Percentiles rank a stretch among this genome's conserved stretches.
Conservation (phyloP, 164 flowering plant genomes). For the Stephania cephalantha region DNA sequence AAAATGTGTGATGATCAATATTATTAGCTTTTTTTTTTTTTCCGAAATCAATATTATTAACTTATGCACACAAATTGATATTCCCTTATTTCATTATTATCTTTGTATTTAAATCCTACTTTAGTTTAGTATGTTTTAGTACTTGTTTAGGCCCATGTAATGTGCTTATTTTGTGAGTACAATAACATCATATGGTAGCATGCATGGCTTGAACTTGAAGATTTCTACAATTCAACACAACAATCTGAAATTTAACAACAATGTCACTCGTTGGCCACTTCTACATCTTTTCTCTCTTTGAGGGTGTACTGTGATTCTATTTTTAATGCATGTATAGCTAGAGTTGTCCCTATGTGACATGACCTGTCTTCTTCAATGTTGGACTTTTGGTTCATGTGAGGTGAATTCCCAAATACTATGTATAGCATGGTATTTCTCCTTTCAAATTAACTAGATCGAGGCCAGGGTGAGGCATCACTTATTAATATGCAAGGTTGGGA, state of each 20-base stretch:
- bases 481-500: too few species aligned
- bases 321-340: not conserved
- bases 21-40: too few species aligned
- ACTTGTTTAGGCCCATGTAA: not conserved
- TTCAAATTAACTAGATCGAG: too few species aligned
- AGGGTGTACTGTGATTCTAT: not conserved
- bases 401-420: not conserved
- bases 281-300: not conserved
- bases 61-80: too few species aligned
- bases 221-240: not conserved
- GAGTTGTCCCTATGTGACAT: not conserved
- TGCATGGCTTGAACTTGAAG: not conserved
- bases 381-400: not conserved
- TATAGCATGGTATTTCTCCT: too few species aligned
- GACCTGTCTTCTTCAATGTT: not conserved
- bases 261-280: not conserved
- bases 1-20: too few species aligned
- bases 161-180: not conserved
- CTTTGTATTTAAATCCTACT: not conserved
- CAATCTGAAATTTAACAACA: not conserved
- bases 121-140: not conserved
- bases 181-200: too few species aligned
- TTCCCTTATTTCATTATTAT: not conserved
- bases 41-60: too few species aligned
- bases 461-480: too few species aligned